phyloP scores from a whole-genome alignment of 768 basidiomycete genomes.

The Amanita inopinata region DNA sequence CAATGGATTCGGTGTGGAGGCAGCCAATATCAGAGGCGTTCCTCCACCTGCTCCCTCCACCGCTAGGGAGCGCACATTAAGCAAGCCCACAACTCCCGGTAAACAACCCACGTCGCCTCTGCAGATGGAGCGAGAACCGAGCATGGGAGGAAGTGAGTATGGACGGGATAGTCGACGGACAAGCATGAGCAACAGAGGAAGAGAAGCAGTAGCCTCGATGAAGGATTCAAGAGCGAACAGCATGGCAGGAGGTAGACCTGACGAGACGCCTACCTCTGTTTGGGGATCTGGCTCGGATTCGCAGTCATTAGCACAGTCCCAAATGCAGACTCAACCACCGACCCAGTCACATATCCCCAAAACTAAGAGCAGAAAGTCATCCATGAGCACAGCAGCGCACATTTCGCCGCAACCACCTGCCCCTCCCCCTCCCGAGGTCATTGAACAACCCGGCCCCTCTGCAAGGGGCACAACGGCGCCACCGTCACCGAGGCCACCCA shows the following conservation, averaged over 20 bases:
- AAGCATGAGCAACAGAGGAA: neutral
- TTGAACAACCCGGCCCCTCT: neutral
- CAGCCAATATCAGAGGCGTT: conserved; percentile 1
- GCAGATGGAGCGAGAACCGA: conserved; percentile 4
- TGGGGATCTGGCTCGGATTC: conserved; percentile 29
- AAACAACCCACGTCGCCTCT: neutral
- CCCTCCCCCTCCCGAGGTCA: neutral
- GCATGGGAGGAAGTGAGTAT: neutral
- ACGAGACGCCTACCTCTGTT: conserved; percentile 33
- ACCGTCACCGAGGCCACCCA: neutral
- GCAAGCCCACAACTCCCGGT: conserved; percentile 1
- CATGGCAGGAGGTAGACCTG: conserved; percentile 22
- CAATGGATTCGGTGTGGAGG: neutral
- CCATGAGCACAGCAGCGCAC: neutral
- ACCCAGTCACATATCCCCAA: neutral
- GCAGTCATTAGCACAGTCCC: neutral
- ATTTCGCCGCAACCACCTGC: neutral
- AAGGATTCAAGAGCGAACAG: conserved; percentile 6
- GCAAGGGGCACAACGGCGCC: conserved; percentile 1
- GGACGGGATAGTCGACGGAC: neutral
- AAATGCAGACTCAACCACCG: conserved; percentile 1
- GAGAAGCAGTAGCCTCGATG: neutral
- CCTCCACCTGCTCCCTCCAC: conserved; percentile 1
- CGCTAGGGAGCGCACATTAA: conserved; percentile 2
- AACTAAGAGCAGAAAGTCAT: neutral